Conservation (phyloP, 495 filamentous ascomycete species). For the Xylaria acuta region DNA sequence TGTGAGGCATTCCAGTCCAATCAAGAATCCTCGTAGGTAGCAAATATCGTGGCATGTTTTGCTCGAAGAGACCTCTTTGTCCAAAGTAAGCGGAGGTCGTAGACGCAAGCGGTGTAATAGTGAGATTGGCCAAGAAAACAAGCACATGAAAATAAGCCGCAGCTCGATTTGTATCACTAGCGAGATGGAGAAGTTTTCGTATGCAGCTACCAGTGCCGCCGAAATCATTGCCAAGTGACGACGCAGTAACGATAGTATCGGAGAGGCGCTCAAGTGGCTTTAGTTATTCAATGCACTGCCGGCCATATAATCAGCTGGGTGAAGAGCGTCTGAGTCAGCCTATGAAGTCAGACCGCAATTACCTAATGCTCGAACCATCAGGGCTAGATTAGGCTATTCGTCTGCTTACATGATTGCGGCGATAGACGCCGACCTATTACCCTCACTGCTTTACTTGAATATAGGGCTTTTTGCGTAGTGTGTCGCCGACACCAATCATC, state of each 20-base stretch:
- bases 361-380: background rate
- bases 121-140: background rate
- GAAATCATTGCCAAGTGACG: background rate
- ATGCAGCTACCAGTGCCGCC: background rate
- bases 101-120: background rate
- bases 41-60: background rate
- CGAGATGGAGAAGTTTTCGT: background rate
- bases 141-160: background rate
- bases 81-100: background rate
- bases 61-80: background rate
- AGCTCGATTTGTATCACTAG: background rate
- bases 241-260: background rate
- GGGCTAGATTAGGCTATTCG: background rate
- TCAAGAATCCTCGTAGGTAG: background rate
- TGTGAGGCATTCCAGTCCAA: background rate
- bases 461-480: background rate
- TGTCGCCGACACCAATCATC: background rate
- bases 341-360: background rate
- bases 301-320: background rate
- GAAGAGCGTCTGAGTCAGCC: slow-evolving; percentile 2
- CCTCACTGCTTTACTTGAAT: background rate
- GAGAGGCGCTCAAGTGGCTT: background rate
- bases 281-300: background rate
- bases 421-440: background rate
- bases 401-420: background rate